These are phyloP conservation scores for Vigna hirtella DNA, from an alignment of 306 rosid species.

Conservation along the genomic window DNA sequence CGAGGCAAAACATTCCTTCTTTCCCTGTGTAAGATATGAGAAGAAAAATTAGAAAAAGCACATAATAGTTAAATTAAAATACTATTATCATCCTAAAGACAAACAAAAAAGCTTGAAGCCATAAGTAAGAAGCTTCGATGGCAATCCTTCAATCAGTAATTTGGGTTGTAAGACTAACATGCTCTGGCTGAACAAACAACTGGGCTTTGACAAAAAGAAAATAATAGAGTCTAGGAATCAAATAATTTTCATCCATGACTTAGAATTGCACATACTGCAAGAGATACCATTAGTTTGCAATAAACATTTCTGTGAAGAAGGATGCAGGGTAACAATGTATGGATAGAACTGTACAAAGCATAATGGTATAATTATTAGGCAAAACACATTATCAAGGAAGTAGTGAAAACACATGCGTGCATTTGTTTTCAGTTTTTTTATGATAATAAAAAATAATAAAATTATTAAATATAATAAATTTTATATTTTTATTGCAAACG, in stretches of 20 bases:
- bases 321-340: background rate
- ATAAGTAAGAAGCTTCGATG: conserved; percentile 21
- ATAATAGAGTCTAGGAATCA: conserved; percentile 9
- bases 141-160: conserved; percentile 8
- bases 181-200: conserved; percentile 12
- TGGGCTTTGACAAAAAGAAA: conserved; percentile 10
- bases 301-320: background rate
- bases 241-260: conserved; percentile 15
- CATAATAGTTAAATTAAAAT: conserved; percentile 18
- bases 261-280: conserved; percentile 39
- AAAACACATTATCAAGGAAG: conserved; percentile 19
- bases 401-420: too few species aligned
- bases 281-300: conserved; percentile 17
- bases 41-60: conserved; percentile 38
- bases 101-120: conserved; percentile 4
- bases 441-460: too few species aligned
- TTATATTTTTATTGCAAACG: too few species aligned
- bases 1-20: conserved; percentile 99
- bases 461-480: too few species aligned
- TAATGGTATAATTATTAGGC: background rate
- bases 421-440: too few species aligned
- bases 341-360: conserved; percentile 19
- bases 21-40: conserved; percentile 71
- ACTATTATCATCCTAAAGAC: conserved; percentile 3
- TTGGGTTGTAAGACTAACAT: conserved; percentile 16